Percentiles rank a stretch among this genome's conserved stretches.
phyloP scores from a whole-genome alignment of 495 filamentous ascomycete species.

The Rhypophila decipiens region DNA sequence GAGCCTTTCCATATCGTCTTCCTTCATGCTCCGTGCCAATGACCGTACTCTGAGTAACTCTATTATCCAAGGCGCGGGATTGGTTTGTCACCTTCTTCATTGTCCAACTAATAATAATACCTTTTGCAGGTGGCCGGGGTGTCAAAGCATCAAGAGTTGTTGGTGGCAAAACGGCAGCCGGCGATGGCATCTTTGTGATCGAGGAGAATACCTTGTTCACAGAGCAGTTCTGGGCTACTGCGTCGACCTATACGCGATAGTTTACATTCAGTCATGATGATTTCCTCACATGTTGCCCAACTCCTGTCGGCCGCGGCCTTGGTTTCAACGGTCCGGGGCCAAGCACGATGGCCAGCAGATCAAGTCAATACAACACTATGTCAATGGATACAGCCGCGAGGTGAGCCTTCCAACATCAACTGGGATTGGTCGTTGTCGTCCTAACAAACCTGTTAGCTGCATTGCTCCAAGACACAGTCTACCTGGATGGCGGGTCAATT shows the following conservation, averaged over 20 bases:
- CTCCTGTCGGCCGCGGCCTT: slow-evolving; percentile 9
- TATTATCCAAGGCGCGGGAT: too few relatives aligned
- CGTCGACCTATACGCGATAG: too few relatives aligned
- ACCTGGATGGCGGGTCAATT: slow-evolving; percentile 59
- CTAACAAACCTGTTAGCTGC: slow-evolving; percentile 41
- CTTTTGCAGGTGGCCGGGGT: background rate
- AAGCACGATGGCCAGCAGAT: slow-evolving; percentile 30
- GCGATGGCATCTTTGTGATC: background rate
- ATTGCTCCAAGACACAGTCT: slow-evolving; percentile 59
- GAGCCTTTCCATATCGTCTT: too few relatives aligned
- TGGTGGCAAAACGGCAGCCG: background rate
- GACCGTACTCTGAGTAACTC: too few relatives aligned
- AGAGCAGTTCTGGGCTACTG: background rate
- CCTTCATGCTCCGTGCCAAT: too few relatives aligned
- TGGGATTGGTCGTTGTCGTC: too few relatives aligned
- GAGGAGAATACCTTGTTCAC: background rate
- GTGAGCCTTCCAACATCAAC: slow-evolving; percentile 22
- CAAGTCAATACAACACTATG: slow-evolving; percentile 54
- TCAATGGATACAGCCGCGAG: slow-evolving; percentile 48
- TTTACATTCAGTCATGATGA: slow-evolving; percentile 3
- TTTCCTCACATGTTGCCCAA: slow-evolving; percentile 10
- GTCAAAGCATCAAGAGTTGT: background rate
- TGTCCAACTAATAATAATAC: background rate
- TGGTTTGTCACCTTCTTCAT: background rate
- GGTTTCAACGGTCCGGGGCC: slow-evolving; percentile 16